A percentile compares a stretch with the other conserved stretches of the same genome.
Evolutionary conservation across 495 filamentous ascomycete genomes (phyloP).

Genomic region (Xeromyces bisporus): DNA sequence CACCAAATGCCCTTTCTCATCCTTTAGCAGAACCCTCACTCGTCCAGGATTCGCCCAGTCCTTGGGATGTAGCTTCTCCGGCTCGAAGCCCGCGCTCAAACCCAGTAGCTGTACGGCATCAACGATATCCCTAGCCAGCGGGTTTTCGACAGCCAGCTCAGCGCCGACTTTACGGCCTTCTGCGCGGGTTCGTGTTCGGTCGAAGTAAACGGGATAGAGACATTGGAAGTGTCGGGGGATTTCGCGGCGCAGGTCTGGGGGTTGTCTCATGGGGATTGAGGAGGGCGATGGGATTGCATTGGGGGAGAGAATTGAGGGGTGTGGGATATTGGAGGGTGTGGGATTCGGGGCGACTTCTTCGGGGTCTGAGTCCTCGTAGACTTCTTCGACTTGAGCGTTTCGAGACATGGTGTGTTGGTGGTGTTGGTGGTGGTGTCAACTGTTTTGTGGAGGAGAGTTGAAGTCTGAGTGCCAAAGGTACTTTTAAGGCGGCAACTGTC

Average conservation of each 20-base stretch:
- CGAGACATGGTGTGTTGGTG: constrained; percentile 43
- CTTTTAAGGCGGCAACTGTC: too few relatives aligned
- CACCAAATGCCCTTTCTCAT: constrained; percentile 27
- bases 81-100: constrained; percentile 67
- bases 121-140: constrained; percentile 76
- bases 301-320: constrained; percentile 24
- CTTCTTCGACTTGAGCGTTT: constrained; percentile 75
- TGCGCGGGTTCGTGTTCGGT: constrained; percentile 51
- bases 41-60: constrained; percentile 96
- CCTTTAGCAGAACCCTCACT: constrained; percentile 61
- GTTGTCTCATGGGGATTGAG: constrained; percentile 22
- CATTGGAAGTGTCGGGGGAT: constrained; percentile 67
- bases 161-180: constrained; percentile 62
- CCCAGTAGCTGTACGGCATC: constrained; percentile 61
- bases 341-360: constrained; percentile 61
- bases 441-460: not conserved
- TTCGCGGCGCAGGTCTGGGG: constrained; percentile 25
- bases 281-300: constrained; percentile 15
- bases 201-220: constrained; percentile 92
- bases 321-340: constrained; percentile 27
- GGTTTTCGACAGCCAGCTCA: constrained; percentile 61
- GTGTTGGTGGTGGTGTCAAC: not conserved
- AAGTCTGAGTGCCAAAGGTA: too few relatives aligned
- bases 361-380: constrained; percentile 62
- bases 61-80: constrained; percentile 80